Base-by-base conservation (phyloP, 1,139 yeast species). In the Yamadazyma atmosphaerica region DNA sequence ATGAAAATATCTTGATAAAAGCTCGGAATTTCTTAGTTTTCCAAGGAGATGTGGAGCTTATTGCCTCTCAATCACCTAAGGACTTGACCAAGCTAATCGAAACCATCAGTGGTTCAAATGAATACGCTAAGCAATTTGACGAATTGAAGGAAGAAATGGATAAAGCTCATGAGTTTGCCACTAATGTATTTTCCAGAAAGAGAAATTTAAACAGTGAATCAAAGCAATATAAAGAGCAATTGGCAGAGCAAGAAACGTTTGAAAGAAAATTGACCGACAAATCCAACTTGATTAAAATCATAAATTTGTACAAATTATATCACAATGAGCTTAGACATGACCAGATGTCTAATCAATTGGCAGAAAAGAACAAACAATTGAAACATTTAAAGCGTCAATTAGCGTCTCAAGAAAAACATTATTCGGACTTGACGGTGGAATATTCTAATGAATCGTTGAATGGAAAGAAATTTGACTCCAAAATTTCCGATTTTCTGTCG, bases 11-110 rank as follows among this genome's bases (percentile, higher is more conserved):
- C 42, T 66, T 90, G 45, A 85, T 89, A 47, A 87, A 86, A 56
- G 97, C 97, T 2, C 78, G 90, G 53, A 90, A 94, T 60, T 92
- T 92, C 55, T 65, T 92, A 46, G 98, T 94, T 12, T 90, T 92
- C 58, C 98, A 92, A 65, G 98, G 98, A 40, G 98, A 92, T 56
- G 95, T 92, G 34, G 98, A 92, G 58, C 85, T 84, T 50, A 83
- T 92, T 37, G 98, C 98, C 0, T 77, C 95, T 2, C 96, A 90
- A 57, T 81, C 92, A 0, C 80, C 98, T 0, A 63, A 65, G 32
- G 96, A 88, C 34, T 69, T 92, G 44, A 79, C 95, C 3, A 73
- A 67, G 35, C 63, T 90, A 46, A 68, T 94, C 39, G 99, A 92
- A 60, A 81, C 80, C 18, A 81, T 92, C 21, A 84, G 95, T 45